Evolutionary conservation across 495 filamentous ascomycete genomes (phyloP).

Genomic region (Hypomontagnella monticulosa): DNA sequence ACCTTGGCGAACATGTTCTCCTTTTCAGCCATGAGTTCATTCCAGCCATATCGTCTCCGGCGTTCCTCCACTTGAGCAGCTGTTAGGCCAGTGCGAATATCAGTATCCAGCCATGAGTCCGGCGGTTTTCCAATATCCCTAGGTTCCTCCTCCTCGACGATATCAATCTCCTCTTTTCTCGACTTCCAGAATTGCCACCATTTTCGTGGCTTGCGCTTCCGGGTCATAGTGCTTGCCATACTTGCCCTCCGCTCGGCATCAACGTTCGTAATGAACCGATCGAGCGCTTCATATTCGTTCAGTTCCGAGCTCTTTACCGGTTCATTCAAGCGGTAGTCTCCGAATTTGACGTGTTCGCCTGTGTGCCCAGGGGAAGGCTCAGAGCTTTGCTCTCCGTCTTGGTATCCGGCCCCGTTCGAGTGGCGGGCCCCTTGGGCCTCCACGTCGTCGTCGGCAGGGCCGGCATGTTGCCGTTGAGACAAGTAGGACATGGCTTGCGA

Average conservation of each 20-base stretch:
- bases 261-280: conserved; percentile 73
- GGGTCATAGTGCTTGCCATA: conserved; percentile 60
- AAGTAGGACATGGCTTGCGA: conserved; percentile 30
- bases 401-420: conserved; percentile 32
- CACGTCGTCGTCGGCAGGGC: conserved; percentile 25
- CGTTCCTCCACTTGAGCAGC: conserved; percentile 68
- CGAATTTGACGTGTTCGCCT: conserved; percentile 41
- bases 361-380: background rate
- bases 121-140: conserved; percentile 62
- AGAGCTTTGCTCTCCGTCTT: background rate
- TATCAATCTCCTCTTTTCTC: conserved; percentile 47
- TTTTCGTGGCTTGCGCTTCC: conserved; percentile 59
- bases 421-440: conserved; percentile 36
- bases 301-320: conserved; percentile 41
- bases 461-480: conserved; percentile 24
- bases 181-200: conserved; percentile 68
- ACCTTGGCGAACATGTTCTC: conserved; percentile 81
- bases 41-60: conserved; percentile 74
- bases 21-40: conserved; percentile 80
- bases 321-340: conserved; percentile 31
- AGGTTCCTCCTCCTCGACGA: conserved; percentile 22
- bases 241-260: conserved; percentile 66
- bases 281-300: conserved; percentile 58
- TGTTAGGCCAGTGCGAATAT: conserved; percentile 70
- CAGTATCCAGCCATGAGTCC: conserved; percentile 78